phyloP scores from a whole-genome alignment of 2,329 filamentous ascomycete species.

The Pseudocercospora musae region DNA sequence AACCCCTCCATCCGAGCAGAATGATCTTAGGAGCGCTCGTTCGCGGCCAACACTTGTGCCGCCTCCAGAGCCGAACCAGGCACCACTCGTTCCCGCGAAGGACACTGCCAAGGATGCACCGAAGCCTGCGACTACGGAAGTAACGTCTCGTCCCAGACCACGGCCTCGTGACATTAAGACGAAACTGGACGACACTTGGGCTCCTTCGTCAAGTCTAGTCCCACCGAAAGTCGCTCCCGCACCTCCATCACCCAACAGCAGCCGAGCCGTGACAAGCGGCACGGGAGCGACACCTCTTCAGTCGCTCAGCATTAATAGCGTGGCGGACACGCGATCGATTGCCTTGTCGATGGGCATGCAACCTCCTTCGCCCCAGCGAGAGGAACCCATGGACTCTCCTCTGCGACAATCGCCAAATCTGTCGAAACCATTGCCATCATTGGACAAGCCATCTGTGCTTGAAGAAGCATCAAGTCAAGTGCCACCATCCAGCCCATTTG shows the following conservation, averaged over 20 bases:
- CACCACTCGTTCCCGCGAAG: not conserved
- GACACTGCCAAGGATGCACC: not conserved
- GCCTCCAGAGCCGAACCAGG: not conserved
- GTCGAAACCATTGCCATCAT: conserved; percentile 11
- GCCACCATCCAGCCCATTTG: conserved; percentile 8
- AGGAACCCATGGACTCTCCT: conserved; percentile 20
- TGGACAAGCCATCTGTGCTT: not conserved
- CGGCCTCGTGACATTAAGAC: conserved; percentile 8
- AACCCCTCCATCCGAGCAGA: conserved; percentile 5
- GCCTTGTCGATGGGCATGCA: conserved; percentile 22
- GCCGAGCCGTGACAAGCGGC: conserved; percentile 26
- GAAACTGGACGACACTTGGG: conserved; percentile 28
- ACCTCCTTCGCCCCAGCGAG: conserved; percentile 18
- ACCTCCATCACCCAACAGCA: conserved; percentile 14
- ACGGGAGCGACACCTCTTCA: conserved; percentile 28
- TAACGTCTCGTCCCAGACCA: conserved; percentile 1
- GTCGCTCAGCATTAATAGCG: conserved; percentile 29
- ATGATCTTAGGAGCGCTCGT: not conserved
- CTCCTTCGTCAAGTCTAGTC: conserved; percentile 21
- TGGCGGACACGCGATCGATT: conserved; percentile 16
- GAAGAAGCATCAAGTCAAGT: conserved; percentile 1
- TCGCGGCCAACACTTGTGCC: not conserved
- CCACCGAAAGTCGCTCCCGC: conserved; percentile 6
- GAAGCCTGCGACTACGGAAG: not conserved
- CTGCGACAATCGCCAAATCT: conserved; percentile 15